Conservation (phyloP, 2,329 filamentous ascomycete genomes). For the Leptographium procerum region DNA sequence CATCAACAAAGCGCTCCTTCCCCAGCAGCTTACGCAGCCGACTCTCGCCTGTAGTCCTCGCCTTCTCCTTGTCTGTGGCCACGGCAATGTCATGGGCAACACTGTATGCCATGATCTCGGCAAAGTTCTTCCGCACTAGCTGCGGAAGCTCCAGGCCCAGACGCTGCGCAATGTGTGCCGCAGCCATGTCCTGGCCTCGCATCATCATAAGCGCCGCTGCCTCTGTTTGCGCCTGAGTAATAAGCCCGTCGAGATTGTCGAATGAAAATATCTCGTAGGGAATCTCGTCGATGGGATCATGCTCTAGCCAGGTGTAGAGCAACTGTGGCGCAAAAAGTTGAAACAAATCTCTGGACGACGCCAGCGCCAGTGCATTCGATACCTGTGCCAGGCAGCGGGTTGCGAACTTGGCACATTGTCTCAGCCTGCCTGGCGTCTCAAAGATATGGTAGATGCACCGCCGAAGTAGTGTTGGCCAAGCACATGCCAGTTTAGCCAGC, state of each 20-base stretch:
- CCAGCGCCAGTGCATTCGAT: conserved; percentile 51
- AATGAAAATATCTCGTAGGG: conserved; percentile 85
- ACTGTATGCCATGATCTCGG: conserved; percentile 71
- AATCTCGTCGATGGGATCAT: conserved; percentile 54
- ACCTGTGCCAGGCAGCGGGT: conserved; percentile 58
- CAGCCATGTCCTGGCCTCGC: conserved; percentile 57
- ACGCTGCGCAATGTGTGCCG: conserved; percentile 45
- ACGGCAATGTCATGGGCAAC: conserved; percentile 62
- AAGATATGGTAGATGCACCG: conserved; percentile 90
- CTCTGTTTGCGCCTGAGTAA: conserved; percentile 64
- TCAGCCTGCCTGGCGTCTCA: conserved; percentile 69
- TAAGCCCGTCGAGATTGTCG: conserved; percentile 51
- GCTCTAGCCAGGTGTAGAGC: conserved; percentile 79
- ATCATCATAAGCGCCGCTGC: conserved; percentile 71
- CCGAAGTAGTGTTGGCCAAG: conserved; percentile 77
- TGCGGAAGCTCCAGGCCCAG: conserved; percentile 43
- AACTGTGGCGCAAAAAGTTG: conserved; percentile 77
- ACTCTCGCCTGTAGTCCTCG: conserved; percentile 48
- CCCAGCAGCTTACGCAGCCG: conserved; percentile 60
- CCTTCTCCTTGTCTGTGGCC: conserved; percentile 23
- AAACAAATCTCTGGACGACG: conserved; percentile 62
- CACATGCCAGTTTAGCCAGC: conserved; percentile 64
- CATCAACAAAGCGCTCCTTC: conserved; percentile 47
- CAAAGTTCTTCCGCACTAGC: conserved; percentile 58
- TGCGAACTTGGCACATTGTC: conserved; percentile 56